Evolutionary conservation across 805 yeast species (phyloP).

Genomic region (Komagataella populi): DNA sequence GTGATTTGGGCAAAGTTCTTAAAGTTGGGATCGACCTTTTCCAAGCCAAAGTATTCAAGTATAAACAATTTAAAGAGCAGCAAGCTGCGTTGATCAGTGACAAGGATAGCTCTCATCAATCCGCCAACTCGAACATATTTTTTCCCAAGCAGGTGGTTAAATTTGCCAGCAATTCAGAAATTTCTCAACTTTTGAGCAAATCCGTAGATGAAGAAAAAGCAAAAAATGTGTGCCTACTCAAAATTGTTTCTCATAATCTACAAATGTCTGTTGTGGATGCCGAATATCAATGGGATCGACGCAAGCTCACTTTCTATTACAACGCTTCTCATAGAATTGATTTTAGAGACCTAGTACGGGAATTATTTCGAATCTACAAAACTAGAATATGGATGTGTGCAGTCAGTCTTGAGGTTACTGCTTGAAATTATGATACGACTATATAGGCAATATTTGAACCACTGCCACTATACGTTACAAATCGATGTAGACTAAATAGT

Average conservation of each 20-base stretch:
- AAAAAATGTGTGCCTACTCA: conserved; percentile 41
- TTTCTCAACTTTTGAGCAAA: conserved; percentile 43
- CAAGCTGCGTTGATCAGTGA: conserved; percentile 39
- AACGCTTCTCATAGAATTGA: conserved; percentile 53
- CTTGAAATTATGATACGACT: neutral
- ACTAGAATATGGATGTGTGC: conserved; percentile 88
- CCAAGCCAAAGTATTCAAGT: conserved; percentile 55
- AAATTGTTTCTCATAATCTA: conserved; percentile 35
- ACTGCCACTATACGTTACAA: neutral
- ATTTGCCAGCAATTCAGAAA: conserved; percentile 49
- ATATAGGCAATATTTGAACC: neutral
- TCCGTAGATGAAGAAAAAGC: conserved; percentile 60
- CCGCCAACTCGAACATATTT: conserved; percentile 32
- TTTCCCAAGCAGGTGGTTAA: conserved; percentile 58
- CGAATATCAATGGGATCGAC: conserved; percentile 77
- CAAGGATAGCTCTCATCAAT: neutral
- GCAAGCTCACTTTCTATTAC: conserved; percentile 69
- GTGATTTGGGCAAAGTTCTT: conserved; percentile 59
- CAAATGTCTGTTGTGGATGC: conserved; percentile 58
- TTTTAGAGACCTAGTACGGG: conserved; percentile 65
- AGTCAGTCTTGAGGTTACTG: conserved; percentile 17
- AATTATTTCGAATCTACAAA: conserved; percentile 60
- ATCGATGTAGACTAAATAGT: neutral
- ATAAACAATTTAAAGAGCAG: conserved; percentile 58
- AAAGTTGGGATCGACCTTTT: conserved; percentile 43